These are phyloP conservation scores for Glycyrrhiza uralensis DNA, from an alignment of 306 rosid genomes.

Conservation along the genomic window DNA sequence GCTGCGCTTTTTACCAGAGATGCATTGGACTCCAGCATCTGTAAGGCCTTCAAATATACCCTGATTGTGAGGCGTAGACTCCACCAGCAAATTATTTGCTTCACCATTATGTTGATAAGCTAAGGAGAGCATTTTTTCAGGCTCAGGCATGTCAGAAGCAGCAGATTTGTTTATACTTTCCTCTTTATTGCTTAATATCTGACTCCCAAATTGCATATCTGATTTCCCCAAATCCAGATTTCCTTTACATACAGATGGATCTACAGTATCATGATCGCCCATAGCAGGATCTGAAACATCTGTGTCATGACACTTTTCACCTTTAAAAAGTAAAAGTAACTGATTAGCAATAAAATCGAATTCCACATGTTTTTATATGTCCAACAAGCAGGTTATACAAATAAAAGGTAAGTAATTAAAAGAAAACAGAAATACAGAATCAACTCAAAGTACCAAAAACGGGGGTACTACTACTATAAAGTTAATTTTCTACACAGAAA, in stretches of 20 bases:
- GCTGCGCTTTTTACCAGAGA: slow-evolving; percentile 80
- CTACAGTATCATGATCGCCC: slow-evolving; percentile 34
- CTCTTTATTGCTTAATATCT: slow-evolving; percentile 28
- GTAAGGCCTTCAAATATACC: slow-evolving; percentile 36
- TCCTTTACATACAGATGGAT: slow-evolving; percentile 35
- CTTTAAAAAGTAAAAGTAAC: slow-evolving; percentile 33
- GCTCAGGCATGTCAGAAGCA: slow-evolving; percentile 58
- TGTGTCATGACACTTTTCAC: slow-evolving; percentile 37
- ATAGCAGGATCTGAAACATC: slow-evolving; percentile 27
- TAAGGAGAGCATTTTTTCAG: slow-evolving; percentile 72
- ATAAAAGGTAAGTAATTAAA: neutral
- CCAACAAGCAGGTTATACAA: neutral
- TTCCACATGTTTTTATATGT: neutral
- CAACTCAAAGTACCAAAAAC: neutral
- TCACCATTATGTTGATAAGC: slow-evolving; percentile 41
- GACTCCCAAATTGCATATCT: slow-evolving; percentile 39
- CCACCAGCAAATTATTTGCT: slow-evolving; percentile 50
- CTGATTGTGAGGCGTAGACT: slow-evolving; percentile 61
- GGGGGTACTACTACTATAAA: neutral
- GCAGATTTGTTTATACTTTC: slow-evolving; percentile 44
- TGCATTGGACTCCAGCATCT: slow-evolving; percentile 34
- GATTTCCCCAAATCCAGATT: slow-evolving; percentile 38
- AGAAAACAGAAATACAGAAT: neutral
- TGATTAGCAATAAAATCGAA: slow-evolving; percentile 7
- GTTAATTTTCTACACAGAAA: neutral